Evolutionary conservation across 306 rosid species (phyloP).

Genomic region (Pterocarpus macrocarpus): DNA sequence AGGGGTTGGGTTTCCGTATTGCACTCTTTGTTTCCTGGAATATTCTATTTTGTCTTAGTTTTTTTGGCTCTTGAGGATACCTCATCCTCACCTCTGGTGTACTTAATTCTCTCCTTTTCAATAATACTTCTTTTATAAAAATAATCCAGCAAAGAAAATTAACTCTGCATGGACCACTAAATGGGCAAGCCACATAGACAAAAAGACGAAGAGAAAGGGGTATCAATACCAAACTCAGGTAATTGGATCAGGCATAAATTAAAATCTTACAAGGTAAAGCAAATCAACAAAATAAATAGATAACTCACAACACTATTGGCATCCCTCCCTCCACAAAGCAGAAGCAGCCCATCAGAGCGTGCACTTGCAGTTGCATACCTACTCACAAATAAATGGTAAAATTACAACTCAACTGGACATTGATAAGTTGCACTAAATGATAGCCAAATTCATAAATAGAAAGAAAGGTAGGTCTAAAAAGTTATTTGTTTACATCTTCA

Average conservation of each 20-base stretch:
- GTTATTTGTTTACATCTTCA: constrained; percentile 24
- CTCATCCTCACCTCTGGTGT: neutral
- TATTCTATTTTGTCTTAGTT: neutral
- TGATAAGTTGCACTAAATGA: constrained; percentile 32
- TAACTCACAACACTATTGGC: constrained; percentile 93
- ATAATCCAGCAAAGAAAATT: neutral
- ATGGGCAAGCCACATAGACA: neutral
- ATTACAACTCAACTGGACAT: constrained; percentile 32
- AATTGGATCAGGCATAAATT: constrained; percentile 39
- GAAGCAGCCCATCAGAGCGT: constrained; percentile 98
- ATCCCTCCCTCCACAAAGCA: constrained; percentile 99
- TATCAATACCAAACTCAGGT: constrained; percentile 17
- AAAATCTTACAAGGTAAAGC: constrained; percentile 34
- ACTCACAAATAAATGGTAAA: constrained; percentile 47
- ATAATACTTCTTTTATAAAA: neutral
- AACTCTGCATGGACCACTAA: constrained; percentile 27
- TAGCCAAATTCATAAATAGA: constrained; percentile 34
- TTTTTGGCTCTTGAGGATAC: constrained; percentile 7
- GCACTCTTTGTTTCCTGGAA: constrained; percentile 1
- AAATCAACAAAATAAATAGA: constrained; percentile 42
- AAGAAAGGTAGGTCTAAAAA: constrained; percentile 8
- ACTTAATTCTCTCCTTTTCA: neutral
- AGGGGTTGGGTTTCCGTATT: neutral
- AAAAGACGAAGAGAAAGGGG: neutral
- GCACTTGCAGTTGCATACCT: constrained; percentile 99